Evolutionary conservation across 2,329 filamentous ascomycete genomes (phyloP).

Genomic region (Paramyrothecium sp.): DNA sequence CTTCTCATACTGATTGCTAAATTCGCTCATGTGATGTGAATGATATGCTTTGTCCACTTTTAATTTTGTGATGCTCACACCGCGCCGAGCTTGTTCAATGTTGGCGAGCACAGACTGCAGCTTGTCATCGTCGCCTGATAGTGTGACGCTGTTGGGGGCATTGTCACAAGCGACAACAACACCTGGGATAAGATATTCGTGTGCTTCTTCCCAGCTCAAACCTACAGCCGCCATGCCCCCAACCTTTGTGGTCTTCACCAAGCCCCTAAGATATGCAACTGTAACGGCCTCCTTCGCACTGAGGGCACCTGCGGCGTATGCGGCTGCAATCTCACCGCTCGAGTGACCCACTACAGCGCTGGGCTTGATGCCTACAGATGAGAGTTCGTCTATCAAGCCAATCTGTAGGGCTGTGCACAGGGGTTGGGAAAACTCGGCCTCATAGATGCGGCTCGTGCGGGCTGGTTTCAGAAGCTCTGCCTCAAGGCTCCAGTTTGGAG

Average conservation of each 20-base stretch:
- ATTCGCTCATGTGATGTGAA: conserved; percentile 32
- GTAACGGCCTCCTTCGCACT: conserved; percentile 32
- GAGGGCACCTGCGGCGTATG: conserved; percentile 37
- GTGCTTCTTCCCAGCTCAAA: conserved; percentile 26
- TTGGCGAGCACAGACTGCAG: conserved; percentile 22
- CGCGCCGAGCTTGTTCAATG: conserved; percentile 25
- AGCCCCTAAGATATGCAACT: conserved; percentile 33
- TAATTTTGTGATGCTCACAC: conserved; percentile 27
- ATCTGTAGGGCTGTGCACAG: conserved; percentile 42
- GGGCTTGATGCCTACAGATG: conserved; percentile 25
- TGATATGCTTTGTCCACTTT: conserved; percentile 42
- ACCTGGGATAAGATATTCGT: conserved; percentile 16
- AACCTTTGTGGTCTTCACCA: too few relatives aligned
- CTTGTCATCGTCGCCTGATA: conserved; percentile 28
- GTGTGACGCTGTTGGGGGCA: conserved; percentile 30
- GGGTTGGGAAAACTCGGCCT: conserved; percentile 32
- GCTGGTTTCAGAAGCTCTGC: conserved; percentile 14
- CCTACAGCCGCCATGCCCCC: conserved; percentile 44
- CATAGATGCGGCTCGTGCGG: conserved; percentile 21
- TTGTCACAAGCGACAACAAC: conserved; percentile 37
- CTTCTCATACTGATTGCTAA: conserved; percentile 21
- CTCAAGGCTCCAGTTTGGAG: conserved; percentile 14
- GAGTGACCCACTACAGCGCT: conserved; percentile 39
- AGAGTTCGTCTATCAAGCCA: conserved; percentile 37
- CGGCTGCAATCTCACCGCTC: conserved; percentile 42